Percentiles rank a stretch among this genome's conserved stretches.
phyloP scores from a whole-genome alignment of 768 basidiomycete genomes.

The Macrolepiota fuliginosa region DNA sequence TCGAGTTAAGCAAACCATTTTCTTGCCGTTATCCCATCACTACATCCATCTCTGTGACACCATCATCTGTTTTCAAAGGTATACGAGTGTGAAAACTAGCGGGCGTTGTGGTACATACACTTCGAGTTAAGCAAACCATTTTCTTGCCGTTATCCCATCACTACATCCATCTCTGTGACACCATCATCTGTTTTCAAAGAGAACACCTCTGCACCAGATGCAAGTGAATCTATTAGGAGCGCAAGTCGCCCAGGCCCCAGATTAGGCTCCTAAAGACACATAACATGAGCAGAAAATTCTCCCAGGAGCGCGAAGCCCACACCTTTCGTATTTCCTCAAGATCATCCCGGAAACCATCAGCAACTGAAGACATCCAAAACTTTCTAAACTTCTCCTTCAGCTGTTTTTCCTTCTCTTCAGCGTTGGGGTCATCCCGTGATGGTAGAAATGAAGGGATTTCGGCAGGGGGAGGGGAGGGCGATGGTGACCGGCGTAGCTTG shows the following conservation, averaged over 20 bases:
- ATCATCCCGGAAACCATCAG: conserved; percentile 81
- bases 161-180: conserved; percentile 75
- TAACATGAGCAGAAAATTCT: neutral
- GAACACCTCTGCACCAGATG: conserved; percentile 76
- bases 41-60: conserved; percentile 73
- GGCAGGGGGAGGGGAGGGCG: conserved; percentile 43
- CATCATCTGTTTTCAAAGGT: conserved; percentile 32
- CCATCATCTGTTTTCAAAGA: conserved; percentile 34
- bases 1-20: neutral
- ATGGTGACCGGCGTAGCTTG: conserved; percentile 31
- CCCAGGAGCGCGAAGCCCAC: conserved; percentile 17
- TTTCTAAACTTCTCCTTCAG: conserved; percentile 71
- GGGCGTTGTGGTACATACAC: neutral
- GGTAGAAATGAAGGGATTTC: conserved; percentile 61
- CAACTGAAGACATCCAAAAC: conserved; percentile 86
- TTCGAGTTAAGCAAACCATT: neutral
- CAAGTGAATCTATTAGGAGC: conserved; percentile 79
- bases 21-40: conserved; percentile 41
- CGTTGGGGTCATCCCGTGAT: conserved; percentile 20
- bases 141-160: conserved; percentile 39
- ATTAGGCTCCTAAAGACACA: conserved; percentile 50
- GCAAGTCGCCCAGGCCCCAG: conserved; percentile 66
- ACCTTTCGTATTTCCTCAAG: conserved; percentile 84
- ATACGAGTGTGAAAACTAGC: no score
- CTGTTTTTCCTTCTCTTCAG: conserved; percentile 42